Percentiles rank a stretch among this genome's conserved stretches.
Evolutionary conservation across 2,329 filamentous ascomycete genomes (phyloP).

Genomic region (Hawksworthiomyces lignivorus): DNA sequence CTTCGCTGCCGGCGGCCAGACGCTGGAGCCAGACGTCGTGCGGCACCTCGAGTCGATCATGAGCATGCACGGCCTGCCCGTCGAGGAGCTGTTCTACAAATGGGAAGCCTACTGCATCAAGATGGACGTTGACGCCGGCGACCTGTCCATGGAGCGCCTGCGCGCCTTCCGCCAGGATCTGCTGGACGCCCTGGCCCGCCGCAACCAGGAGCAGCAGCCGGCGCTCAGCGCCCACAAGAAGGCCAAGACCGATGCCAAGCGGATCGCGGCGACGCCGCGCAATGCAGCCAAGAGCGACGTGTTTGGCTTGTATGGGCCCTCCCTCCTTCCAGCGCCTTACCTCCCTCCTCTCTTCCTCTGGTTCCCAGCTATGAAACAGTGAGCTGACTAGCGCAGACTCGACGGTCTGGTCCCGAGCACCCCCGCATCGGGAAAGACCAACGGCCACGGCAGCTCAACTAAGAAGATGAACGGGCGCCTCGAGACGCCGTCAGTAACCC

Average conservation of each 20-base stretch:
- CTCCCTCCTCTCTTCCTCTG: neutral
- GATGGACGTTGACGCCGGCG: constrained; percentile 74
- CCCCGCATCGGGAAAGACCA: constrained; percentile 37
- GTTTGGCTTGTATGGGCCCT: constrained; percentile 66
- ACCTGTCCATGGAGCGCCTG: constrained; percentile 53
- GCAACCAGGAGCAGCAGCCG: constrained; percentile 44
- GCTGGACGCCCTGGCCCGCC: constrained; percentile 66
- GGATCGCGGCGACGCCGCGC: constrained; percentile 55
- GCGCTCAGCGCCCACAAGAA: constrained; percentile 54
- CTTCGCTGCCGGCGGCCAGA: constrained; percentile 49
- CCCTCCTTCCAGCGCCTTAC: too few species aligned
- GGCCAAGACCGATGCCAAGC: constrained; percentile 51
- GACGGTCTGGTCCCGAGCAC: constrained; percentile 63
- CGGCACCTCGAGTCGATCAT: constrained; percentile 79
- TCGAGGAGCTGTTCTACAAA: constrained; percentile 92
- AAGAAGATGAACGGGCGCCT: constrained; percentile 19
- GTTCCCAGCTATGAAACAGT: too few species aligned
- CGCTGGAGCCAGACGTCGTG: constrained; percentile 69
- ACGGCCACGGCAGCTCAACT: constrained; percentile 19
- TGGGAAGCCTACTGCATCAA: constrained; percentile 98
- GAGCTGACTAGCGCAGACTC: constrained; percentile 35
- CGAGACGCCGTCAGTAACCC: constrained; percentile 40
- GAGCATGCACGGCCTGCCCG: constrained; percentile 69
- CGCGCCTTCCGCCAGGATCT: constrained; percentile 79
- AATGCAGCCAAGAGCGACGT: constrained; percentile 57